Percentiles rank a stretch among this genome's conserved stretches.
These are phyloP conservation scores for Botrytis deweyae DNA, from an alignment of 2,329 filamentous ascomycete genomes.

Conservation along the genomic window DNA sequence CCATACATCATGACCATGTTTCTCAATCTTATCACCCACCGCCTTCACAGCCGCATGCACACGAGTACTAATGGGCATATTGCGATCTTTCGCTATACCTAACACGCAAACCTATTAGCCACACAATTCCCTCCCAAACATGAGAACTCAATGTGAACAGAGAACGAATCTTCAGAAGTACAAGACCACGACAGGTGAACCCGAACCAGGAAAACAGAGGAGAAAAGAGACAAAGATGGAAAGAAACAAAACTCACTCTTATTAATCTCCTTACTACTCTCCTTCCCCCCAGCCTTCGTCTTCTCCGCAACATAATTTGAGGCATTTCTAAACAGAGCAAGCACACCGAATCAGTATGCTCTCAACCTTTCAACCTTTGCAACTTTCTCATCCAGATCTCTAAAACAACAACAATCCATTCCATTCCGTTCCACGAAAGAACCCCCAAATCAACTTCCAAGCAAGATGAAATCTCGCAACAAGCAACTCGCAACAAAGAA, in stretches of 20 bases:
- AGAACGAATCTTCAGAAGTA: no score
- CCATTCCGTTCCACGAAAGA: neutral
- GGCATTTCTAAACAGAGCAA: neutral
- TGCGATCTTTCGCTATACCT: neutral
- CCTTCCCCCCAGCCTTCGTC: neutral
- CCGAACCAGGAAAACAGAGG: no score
- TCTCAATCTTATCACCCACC: slow-evolving; percentile 3
- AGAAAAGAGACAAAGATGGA: neutral
- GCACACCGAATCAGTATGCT: no score
- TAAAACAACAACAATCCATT: neutral
- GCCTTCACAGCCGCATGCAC: neutral
- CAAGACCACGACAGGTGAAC: no score
- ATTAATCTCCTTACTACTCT: neutral
- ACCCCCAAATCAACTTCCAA: no score
- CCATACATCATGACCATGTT: neutral
- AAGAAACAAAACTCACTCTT: neutral
- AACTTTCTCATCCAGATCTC: rapidly evolving
- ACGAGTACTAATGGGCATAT: neutral
- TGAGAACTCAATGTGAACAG: no score
- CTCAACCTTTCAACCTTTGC: no score
- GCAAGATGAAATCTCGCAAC: neutral
- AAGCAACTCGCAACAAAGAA: no score
- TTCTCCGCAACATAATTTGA: neutral
- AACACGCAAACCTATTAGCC: neutral
- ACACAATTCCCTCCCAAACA: neutral